Evolutionary conservation across 2,329 filamentous ascomycete species (phyloP).

Genomic region (Microthyrium microscopicum): DNA sequence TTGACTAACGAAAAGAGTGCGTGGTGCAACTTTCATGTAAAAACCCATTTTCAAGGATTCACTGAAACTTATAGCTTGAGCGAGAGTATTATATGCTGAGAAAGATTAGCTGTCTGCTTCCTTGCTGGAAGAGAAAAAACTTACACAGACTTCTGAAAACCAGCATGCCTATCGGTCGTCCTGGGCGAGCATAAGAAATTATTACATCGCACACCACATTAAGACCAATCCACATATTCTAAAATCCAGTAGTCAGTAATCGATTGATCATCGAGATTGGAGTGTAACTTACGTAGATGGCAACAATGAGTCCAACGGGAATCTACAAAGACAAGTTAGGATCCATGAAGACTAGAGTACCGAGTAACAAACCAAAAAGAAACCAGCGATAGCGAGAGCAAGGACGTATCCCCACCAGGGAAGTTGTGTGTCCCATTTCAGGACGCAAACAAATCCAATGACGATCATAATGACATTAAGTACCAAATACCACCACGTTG

Average conservation of each 20-base stretch:
- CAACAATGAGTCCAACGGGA: slow-evolving; percentile 44
- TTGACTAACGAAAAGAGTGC: slow-evolving; percentile 50
- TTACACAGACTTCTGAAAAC: slow-evolving; percentile 32
- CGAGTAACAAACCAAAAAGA: not conserved
- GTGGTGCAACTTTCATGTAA: slow-evolving; percentile 41
- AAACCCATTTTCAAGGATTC: slow-evolving; percentile 35
- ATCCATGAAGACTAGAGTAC: not conserved
- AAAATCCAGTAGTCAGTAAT: too few relatives aligned
- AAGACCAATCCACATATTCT: slow-evolving; percentile 36
- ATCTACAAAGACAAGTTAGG: too few relatives aligned
- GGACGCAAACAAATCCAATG: slow-evolving; percentile 15
- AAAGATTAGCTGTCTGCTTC: too few relatives aligned
- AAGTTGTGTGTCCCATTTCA: slow-evolving; percentile 22
- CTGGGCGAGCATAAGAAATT: slow-evolving; percentile 33
- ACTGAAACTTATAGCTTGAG: slow-evolving; percentile 31
- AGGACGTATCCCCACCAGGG: slow-evolving; percentile 32
- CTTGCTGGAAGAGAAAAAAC: too few relatives aligned
- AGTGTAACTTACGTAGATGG: too few relatives aligned
- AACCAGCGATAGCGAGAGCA: slow-evolving; percentile 28
- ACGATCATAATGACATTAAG: slow-evolving; percentile 35
- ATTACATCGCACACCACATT: slow-evolving; percentile 34
- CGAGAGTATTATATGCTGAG: slow-evolving; percentile 28
- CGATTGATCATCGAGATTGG: too few relatives aligned
- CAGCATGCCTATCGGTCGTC: slow-evolving; percentile 33
- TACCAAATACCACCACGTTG: slow-evolving; percentile 25